Base-by-base conservation (phyloP, 768 basidiomycete genomes). In the Pisolithus tinctorius region DNA sequence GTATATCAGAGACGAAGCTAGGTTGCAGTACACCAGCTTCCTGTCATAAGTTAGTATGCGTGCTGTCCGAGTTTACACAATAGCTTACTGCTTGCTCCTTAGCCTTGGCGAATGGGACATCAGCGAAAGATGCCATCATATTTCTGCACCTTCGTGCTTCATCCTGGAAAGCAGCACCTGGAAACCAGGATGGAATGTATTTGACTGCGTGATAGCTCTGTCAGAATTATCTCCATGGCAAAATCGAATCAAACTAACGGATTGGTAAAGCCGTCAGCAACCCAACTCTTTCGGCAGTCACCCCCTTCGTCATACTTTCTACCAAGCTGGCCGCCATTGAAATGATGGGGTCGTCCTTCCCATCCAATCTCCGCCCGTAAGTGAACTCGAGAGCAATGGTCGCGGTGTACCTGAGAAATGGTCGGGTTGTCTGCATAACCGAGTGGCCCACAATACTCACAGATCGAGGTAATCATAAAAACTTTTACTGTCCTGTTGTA, bases 171-270 rank as follows among this genome's bases (percentile, higher is more conserved):
- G 14, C 26, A 14, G 26, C 43, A 6, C 34, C 30, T 57, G 43
- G 65, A 2, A 67, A 30, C 65, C 65, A 65, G 7, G 53, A 44
- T 29, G 65, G 65, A 10, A 66, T 42, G 17, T 46, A 54, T 43
- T 61, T 17, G 17, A 66, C 64, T 65, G 43, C 38, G 45, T 5
- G 34, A 13, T 34, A 31, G 6, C 11, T 23, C 11, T 4, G 40
- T 45, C 16, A 29, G 26, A 13, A 9, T 17, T 14, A 10, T 45
- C 1, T 1, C 14, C 43, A 45, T 11, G 6, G 29, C 54, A 14
- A 52, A 20, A 4, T 17, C 20, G 8, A 11, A 52, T 2, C 11
- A 48, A 26, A 62, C 63, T 5, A 49, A 66, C 65, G 54, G 30
- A 62, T 66, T 29, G 63, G 66, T 51, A 65, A 63, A 13, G 59